Percentiles rank a stretch among this genome's conserved stretches.
These are phyloP conservation scores for Didymella lethalis DNA, from an alignment of 2,329 filamentous ascomycete species.

Conservation along the genomic window DNA sequence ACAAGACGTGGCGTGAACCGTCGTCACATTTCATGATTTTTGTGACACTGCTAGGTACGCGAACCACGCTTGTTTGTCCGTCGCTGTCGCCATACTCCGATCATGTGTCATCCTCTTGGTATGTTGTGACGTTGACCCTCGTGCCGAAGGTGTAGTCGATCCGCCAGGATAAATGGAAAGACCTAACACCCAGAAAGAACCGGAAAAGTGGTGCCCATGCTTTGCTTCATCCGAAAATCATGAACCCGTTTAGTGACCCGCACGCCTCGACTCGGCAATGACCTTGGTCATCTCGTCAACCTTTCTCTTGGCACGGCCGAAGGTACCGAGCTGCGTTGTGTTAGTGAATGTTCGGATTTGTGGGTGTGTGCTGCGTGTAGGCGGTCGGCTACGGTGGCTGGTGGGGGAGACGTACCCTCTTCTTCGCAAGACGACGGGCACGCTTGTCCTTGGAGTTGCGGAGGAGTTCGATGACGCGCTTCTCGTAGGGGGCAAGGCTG, in stretches of 20 bases:
- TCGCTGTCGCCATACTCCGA: constrained; percentile 48
- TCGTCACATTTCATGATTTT: constrained; percentile 49
- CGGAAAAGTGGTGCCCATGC: constrained; percentile 43
- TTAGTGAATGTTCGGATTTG: constrained; percentile 36
- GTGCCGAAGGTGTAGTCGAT: constrained; percentile 41
- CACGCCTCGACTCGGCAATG: constrained; percentile 92
- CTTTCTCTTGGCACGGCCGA: constrained; percentile 99
- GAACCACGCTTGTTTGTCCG: constrained; percentile 36
- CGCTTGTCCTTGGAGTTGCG: constrained; percentile 99
- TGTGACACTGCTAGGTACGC: constrained; percentile 48
- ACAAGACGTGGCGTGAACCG: constrained; percentile 45
- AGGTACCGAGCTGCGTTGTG: constrained; percentile 82
- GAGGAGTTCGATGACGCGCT: constrained; percentile 97
- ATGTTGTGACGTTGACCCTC: constrained; percentile 32
- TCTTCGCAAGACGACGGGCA: constrained; percentile 98
- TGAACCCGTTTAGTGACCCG: constrained; percentile 66
- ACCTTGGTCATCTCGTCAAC: constrained; percentile 98
- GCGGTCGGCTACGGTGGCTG: constrained; percentile 6
- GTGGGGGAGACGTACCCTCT: constrained; percentile 73
- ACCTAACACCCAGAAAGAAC: constrained; percentile 49
- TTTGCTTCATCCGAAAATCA: constrained; percentile 37
- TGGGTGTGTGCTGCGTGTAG: constrained; percentile 1
- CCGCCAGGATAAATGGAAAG: constrained; percentile 39
- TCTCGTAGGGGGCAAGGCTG: constrained; percentile 70
- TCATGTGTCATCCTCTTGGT: constrained; percentile 43